Evolutionary conservation across 129 eudicot species (phyloP), one percentile per base, ranked within the genome.

Genomic region (Logfia minima): DNA sequence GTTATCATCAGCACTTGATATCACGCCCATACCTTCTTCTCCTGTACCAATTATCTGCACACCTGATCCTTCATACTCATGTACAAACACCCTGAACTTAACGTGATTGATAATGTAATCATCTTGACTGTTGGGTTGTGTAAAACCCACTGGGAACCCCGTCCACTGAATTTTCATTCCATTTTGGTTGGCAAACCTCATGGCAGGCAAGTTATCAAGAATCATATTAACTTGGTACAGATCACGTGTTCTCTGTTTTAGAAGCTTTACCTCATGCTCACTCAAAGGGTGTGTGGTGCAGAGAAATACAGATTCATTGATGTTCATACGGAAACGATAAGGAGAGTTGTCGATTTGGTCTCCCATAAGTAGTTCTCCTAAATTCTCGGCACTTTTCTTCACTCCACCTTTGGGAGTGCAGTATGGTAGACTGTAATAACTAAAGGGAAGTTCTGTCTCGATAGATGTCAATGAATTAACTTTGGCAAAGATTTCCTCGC

Each of bases 11-110:
- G 88, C 79, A 78, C 86, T 79, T 52, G 87, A 61, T 62, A 90
- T 87, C 78, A 90, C 90, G 52, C 92, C 96, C 92, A 90, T 83
- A n/a, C 96, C 96, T 72, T 87, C 96, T 86, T 90, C 96, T 37
- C 96, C 92, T 13, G 96, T 90, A 24, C 96, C 96, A 35, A 90
- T 84, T 74, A 90, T 85, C 86, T 87, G 83, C 80, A 90, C 96
- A 8, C 92, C 96, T 31, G 92, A 75, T 22, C 96, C 92, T 85
- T 90, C 96, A 65, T 90, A 87, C 83, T 87, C 92, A 19, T 90
- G 96, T 58, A 90, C 84, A 43, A 83, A 80, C 37, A 87, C 92
- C 84, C 69, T 85, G 70, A 90, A 90, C 80, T 82, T 84, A 29
- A 90, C 92, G 39, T 90, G 96, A 72, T 90, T 90, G 55, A 90